A percentile compares a stretch with the other conserved stretches of the same genome.
These are phyloP conservation scores for Heterobasidion occidentale DNA, from an alignment of 1,284 basidiomycete species.

Conservation along the genomic window DNA sequence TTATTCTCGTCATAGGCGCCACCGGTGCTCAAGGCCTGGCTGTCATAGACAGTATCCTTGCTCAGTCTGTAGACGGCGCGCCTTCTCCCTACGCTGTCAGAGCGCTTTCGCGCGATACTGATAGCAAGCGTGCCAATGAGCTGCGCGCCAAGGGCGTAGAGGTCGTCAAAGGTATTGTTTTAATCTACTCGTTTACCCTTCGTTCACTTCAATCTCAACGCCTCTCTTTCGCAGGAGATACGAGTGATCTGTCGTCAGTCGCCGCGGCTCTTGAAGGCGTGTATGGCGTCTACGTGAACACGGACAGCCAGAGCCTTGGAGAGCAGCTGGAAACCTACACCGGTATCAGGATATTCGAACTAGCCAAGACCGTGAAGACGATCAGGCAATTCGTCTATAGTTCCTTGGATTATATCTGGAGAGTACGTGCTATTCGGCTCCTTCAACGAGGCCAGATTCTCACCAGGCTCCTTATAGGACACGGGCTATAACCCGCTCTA, in stretches of 20 bases:
- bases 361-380: conserved; percentile 26
- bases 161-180: conserved; percentile 27
- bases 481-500: conserved; percentile 11
- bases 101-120: conserved; percentile 34
- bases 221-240: neutral
- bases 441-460: neutral
- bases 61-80: conserved; percentile 25
- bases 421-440: conserved; percentile 17
- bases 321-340: conserved; percentile 32
- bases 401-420: conserved; percentile 29
- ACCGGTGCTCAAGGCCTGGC: conserved; percentile 40
- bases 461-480: conserved; percentile 2
- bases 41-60: conserved; percentile 33
- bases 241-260: conserved; percentile 20
- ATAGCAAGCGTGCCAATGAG: conserved; percentile 25
- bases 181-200: neutral
- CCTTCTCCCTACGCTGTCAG: conserved; percentile 38
- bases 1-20: conserved; percentile 41
- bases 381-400: conserved; percentile 32
- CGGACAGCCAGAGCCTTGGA: conserved; percentile 37
- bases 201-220: neutral
- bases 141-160: conserved; percentile 31
- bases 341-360: conserved; percentile 37
- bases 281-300: conserved; percentile 38
- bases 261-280: conserved; percentile 27